Percentiles rank a stretch among this genome's conserved stretches.
Conservation (phyloP, 371 early-diverging fungal genomes). For the Massospora cicadina region DNA sequence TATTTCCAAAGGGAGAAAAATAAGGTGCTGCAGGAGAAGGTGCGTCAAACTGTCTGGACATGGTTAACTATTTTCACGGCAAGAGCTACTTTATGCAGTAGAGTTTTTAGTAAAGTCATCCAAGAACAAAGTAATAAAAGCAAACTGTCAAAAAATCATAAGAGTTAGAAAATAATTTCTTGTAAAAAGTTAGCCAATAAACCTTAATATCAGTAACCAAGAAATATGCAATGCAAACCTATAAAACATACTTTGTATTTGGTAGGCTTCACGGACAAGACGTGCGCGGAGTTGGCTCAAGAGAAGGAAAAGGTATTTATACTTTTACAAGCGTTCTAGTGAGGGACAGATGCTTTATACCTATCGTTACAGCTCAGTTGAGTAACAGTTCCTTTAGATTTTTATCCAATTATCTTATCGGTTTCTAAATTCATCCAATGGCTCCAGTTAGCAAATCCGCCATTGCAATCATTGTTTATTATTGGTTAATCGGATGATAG, state of each 20-base stretch:
- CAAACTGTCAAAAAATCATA: not conserved
- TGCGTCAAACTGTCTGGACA: constrained; percentile 1
- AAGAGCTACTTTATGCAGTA: not conserved
- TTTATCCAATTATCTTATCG: no score
- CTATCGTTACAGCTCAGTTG: not conserved
- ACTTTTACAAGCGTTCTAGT: not conserved
- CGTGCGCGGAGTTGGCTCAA: not conserved
- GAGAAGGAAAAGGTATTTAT: not conserved
- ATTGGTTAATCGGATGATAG: no score
- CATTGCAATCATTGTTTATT: no score
- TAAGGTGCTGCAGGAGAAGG: constrained; percentile 10
- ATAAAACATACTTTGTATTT: not conserved
- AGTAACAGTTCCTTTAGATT: not conserved
- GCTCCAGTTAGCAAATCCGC: no score
- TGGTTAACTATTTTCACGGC: not conserved
- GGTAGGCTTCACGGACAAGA: not conserved
- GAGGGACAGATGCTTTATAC: not conserved
- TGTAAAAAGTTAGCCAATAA: not conserved
- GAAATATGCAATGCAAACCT: no score
- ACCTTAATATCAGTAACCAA: not conserved
- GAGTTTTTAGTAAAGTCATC: not conserved
- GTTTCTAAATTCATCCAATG: no score
- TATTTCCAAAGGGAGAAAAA: not conserved
- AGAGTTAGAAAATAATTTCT: not conserved
- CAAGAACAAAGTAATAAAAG: not conserved